Base-by-base conservation (phyloP, 2,329 filamentous ascomycete genomes). In the Ophiostoma himal-ulmi region DNA sequence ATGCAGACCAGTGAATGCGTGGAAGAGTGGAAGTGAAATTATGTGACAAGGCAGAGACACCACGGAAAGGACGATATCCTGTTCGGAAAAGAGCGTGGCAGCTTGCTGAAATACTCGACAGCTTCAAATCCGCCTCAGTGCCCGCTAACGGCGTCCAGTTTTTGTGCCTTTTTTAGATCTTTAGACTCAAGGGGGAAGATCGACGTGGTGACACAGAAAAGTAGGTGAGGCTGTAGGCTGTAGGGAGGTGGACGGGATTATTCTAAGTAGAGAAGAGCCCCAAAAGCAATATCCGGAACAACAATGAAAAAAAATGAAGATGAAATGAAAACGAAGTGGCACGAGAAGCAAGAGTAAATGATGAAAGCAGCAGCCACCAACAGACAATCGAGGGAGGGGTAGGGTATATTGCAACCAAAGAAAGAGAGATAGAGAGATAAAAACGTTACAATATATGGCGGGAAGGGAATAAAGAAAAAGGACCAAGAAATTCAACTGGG, bases 161-260 rank as follows among this genome's bases (percentile, higher is more conserved):
- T 41, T 65, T 36, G 62, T 65, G n/a, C 36, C 36, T 22, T 65
- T 36, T 17, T 30, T 2, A 30, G 30, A 30, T 30, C 30, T 48
- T 48, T 17, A 48, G 44, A 48, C 62, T 26, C 6, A 39, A 65
- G 5, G 60, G 34, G 39, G 20, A n/a, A 34, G 26, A 36, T 26
- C 26, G 62, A 22, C 34, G 34, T 22, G 62, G 36, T 65, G 36
- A 65, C 62, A 65, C 62, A 65, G 20, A 39, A 65, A 65, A 26
- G 62, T 39, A 65, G 62, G 60, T 64, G 60, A 64, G 20, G 57
- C 57, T 62, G 57, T 62, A 14, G 14, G 57, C 44, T 48, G 44
- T 34, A 26, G 22, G 52, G 10, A 13, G 17, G 6, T 34, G 26
- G 22, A 5, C 11, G 30, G 30, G 30, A 30, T 30, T 30, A 30